Evolutionary conservation across 164 flowering plant species (phyloP), one percentile per base, ranked within the genome.

Genomic region (Kingdonia uniflora): DNA sequence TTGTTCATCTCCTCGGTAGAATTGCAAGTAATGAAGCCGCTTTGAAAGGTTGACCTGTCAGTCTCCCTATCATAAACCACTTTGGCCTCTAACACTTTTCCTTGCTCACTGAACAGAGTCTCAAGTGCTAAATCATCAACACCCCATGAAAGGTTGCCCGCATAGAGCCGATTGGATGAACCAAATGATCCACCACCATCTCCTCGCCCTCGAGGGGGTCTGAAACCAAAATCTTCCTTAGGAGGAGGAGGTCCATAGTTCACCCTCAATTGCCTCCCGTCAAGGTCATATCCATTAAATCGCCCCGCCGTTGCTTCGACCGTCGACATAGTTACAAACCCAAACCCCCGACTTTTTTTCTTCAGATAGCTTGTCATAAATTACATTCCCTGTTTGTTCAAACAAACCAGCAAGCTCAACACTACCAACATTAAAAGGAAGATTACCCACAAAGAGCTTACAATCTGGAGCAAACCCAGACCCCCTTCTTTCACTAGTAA

Each of bases 281-380:
- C 67, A 57, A 74, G 60, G 63, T 72, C 99, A 80, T 82, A 84
- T 65, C 95, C 95, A 76, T 92, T 84, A 61, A 92, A 78, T 57
- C 80, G 85, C 54, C 81, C 81, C 8, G 64, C 85, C 56, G 99
- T 97, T 21, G 79, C 82, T 65, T 82, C 78, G 51, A 71, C 95
- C 67, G 84, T 54, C 0, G 95, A 84, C 99, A 92, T 88, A 19
- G 97, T 88, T 60, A 92, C 99, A 66, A 88, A 92, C 11, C 89
- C 99, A 80, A 84, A 92, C 10, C 99, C 99, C 24, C 97, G 65
- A 77, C 99, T 92, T 70, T 82, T 79, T 57, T 95, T n/a, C n/a
- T n/a, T n/a, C 99, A 21, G 89, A 80, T 11, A 58, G 39, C 68
- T 80, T 92, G 73, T 88, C 95, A 71, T 88, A 88, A 35, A 92